Conservation (phyloP, 2,329 filamentous ascomycete genomes). For the Ceratocystis eucalypticola region DNA sequence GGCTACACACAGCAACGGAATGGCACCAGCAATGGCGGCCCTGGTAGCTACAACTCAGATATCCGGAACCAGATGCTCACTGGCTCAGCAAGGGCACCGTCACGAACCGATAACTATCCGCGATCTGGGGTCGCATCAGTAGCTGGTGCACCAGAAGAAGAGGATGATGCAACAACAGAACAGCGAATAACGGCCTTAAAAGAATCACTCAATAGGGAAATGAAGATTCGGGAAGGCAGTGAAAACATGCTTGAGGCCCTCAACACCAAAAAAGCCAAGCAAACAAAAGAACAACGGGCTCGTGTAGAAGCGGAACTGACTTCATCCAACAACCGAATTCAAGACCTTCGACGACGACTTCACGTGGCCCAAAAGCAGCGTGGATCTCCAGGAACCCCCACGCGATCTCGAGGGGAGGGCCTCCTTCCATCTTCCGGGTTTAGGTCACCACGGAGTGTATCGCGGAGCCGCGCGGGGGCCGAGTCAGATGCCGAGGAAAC, state of each 20-base stretch:
- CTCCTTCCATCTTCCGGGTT: slow-evolving; percentile 34
- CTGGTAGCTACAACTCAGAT: slow-evolving; percentile 83
- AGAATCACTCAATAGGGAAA: slow-evolving; percentile 82
- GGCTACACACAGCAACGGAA: slow-evolving; percentile 24
- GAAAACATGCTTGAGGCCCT: slow-evolving; percentile 96
- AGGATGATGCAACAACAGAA: slow-evolving; percentile 45
- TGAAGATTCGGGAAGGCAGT: slow-evolving; percentile 94
- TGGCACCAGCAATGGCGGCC: slow-evolving; percentile 33
- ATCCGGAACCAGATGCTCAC: slow-evolving; percentile 58
- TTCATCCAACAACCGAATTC: slow-evolving; percentile 65
- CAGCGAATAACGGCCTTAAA: slow-evolving; percentile 61
- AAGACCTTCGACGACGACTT: slow-evolving; percentile 46
- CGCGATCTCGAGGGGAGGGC: slow-evolving; percentile 37
- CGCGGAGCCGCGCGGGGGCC: slow-evolving; percentile 40
- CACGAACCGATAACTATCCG: slow-evolving; percentile 37
- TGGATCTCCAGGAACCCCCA: slow-evolving; percentile 37
- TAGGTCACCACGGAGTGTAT: slow-evolving; percentile 44
- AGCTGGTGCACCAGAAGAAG: slow-evolving; percentile 39
- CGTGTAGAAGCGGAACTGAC: slow-evolving; percentile 79
- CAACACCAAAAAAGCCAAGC: slow-evolving; percentile 88
- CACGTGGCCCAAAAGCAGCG: slow-evolving; percentile 43
- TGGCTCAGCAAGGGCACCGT: slow-evolving; percentile 43
- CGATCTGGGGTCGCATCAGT: slow-evolving; percentile 14
- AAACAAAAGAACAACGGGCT: slow-evolving; percentile 71
- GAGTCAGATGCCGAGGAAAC: slow-evolving; percentile 54